These are phyloP conservation scores for Fagopyrum homotropicum DNA, from an alignment of 148 eudicot species.

Conservation along the genomic window DNA sequence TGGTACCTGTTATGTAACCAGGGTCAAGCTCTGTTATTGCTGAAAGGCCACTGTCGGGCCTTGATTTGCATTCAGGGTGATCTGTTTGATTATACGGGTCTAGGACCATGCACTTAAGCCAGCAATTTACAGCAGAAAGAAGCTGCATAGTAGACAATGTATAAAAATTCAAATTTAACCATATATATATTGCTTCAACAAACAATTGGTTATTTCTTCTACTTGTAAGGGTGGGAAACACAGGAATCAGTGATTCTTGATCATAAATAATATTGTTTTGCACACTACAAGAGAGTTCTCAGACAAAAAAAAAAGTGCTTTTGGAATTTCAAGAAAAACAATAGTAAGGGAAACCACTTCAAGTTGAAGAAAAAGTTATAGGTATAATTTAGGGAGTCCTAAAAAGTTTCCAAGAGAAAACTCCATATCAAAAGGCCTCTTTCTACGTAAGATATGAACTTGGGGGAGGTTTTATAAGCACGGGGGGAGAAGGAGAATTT, in stretches of 20 bases:
- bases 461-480: background rate
- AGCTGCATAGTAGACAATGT: slow-evolving; percentile 33
- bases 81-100: slow-evolving; percentile 96
- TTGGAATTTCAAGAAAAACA: background rate
- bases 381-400: background rate
- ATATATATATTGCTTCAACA: background rate
- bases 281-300: background rate
- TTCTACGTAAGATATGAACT: background rate
- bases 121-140: slow-evolving; percentile 95
- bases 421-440: background rate
- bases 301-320: background rate
- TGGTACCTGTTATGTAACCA: slow-evolving; percentile 87
- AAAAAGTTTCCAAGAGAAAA: background rate
- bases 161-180: background rate
- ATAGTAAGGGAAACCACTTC: background rate
- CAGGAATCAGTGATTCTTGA: background rate
- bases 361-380: background rate
- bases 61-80: slow-evolving; percentile 90
- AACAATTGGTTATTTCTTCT: background rate
- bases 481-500: background rate
- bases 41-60: slow-evolving; percentile 97
- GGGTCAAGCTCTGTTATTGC: slow-evolving; percentile 98
- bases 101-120: slow-evolving; percentile 92
- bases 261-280: background rate
- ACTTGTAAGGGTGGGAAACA: background rate